These are phyloP conservation scores for Monilinia fructigena DNA, from an alignment of 2,329 filamentous ascomycete species.

Conservation along the genomic window DNA sequence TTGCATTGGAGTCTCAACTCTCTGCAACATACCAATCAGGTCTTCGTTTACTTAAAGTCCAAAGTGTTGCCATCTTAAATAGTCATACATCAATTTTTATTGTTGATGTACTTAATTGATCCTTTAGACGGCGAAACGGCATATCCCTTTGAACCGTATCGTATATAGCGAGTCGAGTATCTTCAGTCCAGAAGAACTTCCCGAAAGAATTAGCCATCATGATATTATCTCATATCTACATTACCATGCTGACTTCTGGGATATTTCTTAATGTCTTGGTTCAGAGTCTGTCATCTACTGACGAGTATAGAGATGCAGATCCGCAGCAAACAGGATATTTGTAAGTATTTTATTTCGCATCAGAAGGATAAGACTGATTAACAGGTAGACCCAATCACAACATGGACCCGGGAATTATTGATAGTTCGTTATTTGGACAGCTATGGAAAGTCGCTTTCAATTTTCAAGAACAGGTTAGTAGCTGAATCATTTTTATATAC, in stretches of 20 bases:
- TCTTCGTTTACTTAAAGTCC: background rate
- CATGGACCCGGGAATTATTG: constrained; percentile 59
- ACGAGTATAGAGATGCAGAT: constrained; percentile 21
- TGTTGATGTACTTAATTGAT: background rate
- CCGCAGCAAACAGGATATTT: constrained; percentile 17
- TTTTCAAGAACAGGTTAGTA: constrained; percentile 18
- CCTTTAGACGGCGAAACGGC: background rate
- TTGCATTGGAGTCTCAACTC: background rate
- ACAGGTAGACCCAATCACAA: constrained; percentile 51
- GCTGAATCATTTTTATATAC: background rate
- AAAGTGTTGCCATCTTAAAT: background rate
- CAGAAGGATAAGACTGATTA: background rate
- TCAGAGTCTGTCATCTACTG: constrained; percentile 2
- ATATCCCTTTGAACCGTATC: background rate
- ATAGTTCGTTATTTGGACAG: constrained; percentile 54
- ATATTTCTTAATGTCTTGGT: background rate
- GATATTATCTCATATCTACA: background rate
- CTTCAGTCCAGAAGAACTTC: background rate
- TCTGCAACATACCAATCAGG: background rate
- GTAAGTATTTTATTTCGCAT: background rate
- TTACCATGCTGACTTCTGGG: background rate
- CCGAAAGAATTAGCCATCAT: background rate
- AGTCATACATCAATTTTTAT: background rate
- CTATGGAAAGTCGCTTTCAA: constrained; percentile 48
- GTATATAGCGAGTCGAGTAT: background rate